Evolutionary conservation across 345 rosid genomes (phyloP).

Genomic region (Rubroshorea leprosula): DNA sequence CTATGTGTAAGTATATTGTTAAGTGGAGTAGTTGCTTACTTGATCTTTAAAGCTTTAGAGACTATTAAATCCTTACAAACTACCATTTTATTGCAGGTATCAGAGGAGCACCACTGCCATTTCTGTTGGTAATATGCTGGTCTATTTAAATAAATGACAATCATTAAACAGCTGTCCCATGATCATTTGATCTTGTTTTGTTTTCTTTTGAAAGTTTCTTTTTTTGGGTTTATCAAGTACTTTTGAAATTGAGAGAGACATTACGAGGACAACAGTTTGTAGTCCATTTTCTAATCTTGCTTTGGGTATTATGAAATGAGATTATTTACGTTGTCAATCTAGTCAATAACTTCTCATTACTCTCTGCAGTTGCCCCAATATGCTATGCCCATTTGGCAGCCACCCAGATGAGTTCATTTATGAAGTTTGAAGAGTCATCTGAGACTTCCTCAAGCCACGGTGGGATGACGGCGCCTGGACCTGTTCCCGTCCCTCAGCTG

Average conservation of each 20-base stretch:
- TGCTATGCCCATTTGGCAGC: conserved; percentile 67
- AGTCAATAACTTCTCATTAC: not conserved
- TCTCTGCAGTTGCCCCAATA: conserved; percentile 48
- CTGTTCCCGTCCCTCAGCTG: conserved; percentile 46
- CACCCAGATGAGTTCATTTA: conserved; percentile 38
- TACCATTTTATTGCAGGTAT: conserved; percentile 37
- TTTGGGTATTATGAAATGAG: too few species aligned
- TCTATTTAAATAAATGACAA: not conserved
- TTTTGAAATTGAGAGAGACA: not conserved
- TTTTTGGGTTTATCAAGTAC: not conserved
- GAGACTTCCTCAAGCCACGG: conserved; percentile 62
- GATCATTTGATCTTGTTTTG: too few species aligned
- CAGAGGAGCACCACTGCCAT: conserved; percentile 92
- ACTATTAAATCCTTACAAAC: not conserved
- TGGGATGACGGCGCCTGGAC: conserved; percentile 39
- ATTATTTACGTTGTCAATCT: not conserved
- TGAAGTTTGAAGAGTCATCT: conserved; percentile 50
- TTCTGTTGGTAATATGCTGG: conserved; percentile 53
- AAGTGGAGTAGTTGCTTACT: not conserved
- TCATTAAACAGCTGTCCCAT: not conserved
- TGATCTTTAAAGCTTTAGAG: not conserved
- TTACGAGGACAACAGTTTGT: too few species aligned
- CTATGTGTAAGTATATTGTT: conserved; percentile 43
- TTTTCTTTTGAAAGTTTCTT: too few species aligned
- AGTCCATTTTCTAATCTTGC: too few species aligned